phyloP scores from a whole-genome alignment of 2,329 filamentous ascomycete genomes.

The Pezicula radicicola region DNA sequence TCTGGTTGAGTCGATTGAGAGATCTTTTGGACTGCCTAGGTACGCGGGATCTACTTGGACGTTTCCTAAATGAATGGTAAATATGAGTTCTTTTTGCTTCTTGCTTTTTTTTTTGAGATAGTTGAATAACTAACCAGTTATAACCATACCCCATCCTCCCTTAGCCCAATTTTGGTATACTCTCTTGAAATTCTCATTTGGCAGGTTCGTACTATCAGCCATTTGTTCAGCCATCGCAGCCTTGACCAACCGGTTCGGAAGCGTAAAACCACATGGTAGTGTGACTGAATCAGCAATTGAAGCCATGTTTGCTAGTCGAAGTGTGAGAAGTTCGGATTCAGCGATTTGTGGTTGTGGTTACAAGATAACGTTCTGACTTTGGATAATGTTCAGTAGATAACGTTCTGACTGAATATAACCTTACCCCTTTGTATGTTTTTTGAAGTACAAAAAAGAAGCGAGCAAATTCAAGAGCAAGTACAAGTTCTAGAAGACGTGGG shows the following conservation, averaged over 20 bases:
- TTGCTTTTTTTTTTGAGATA: neutral
- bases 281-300: constrained; percentile 39
- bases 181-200: constrained; percentile 37
- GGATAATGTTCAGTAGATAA: too few relatives aligned
- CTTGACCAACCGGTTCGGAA: constrained; percentile 52
- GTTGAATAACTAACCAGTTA: constrained; percentile 35
- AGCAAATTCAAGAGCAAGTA: too few relatives aligned
- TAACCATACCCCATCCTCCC: constrained; percentile 49
- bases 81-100: neutral
- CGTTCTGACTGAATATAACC: too few relatives aligned
- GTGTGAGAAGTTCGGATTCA: too few relatives aligned
- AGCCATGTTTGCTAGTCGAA: neutral
- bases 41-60: constrained; percentile 39
- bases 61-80: constrained; percentile 31
- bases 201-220: constrained; percentile 37
- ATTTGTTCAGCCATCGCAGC: constrained; percentile 48
- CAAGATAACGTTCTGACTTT: too few relatives aligned
- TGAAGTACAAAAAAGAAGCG: too few relatives aligned
- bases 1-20: constrained; percentile 27
- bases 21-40: constrained; percentile 33
- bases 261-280: constrained; percentile 50
- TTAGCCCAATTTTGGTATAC: constrained; percentile 52
- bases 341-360: too few relatives aligned
- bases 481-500: too few relatives aligned
- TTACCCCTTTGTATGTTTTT: too few relatives aligned